Evolutionary conservation across 1,284 basidiomycete species (phyloP).

Genomic region (Ganoderma sp.): DNA sequence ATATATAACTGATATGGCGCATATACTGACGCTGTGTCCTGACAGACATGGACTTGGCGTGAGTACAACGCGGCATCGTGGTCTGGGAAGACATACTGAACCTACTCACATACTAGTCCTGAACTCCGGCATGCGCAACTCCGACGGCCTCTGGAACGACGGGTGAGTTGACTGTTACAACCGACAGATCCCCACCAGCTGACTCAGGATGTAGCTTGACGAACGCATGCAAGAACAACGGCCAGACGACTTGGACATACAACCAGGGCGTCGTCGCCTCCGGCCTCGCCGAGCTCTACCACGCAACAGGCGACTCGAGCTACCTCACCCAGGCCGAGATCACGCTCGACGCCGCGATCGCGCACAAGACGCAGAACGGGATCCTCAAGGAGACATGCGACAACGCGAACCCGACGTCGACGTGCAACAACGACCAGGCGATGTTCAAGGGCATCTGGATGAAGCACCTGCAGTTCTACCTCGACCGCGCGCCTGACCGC

Average conservation of each 20-base stretch:
- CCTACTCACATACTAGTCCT: slow-evolving; percentile 44
- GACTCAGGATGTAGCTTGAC: slow-evolving; percentile 10
- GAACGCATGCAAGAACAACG: slow-evolving; percentile 52
- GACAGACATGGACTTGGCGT: slow-evolving; percentile 55
- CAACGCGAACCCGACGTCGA: slow-evolving; percentile 42
- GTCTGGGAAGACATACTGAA: not conserved
- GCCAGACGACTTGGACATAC: slow-evolving; percentile 61
- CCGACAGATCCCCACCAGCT: not conserved
- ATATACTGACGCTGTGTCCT: not conserved
- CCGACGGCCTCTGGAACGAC: slow-evolving; percentile 56
- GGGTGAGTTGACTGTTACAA: slow-evolving; percentile 36
- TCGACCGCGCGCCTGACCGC: slow-evolving; percentile 39
- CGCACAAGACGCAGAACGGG: slow-evolving; percentile 44
- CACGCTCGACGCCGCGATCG: slow-evolving; percentile 57
- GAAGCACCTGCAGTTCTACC: slow-evolving; percentile 42
- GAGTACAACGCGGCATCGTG: slow-evolving; percentile 30
- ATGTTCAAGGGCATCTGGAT: slow-evolving; percentile 42
- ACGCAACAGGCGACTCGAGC: slow-evolving; percentile 46
- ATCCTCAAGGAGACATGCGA: slow-evolving; percentile 61
- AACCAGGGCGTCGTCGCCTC: slow-evolving; percentile 61
- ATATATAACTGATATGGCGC: not conserved
- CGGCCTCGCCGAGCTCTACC: slow-evolving; percentile 52
- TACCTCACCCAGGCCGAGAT: slow-evolving; percentile 55
- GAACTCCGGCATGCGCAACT: slow-evolving; percentile 55
- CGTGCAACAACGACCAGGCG: slow-evolving; percentile 58